These are phyloP conservation scores for Liriodendron chinense DNA, from an alignment of 164 flowering plant genomes.

Conservation along the genomic window DNA sequence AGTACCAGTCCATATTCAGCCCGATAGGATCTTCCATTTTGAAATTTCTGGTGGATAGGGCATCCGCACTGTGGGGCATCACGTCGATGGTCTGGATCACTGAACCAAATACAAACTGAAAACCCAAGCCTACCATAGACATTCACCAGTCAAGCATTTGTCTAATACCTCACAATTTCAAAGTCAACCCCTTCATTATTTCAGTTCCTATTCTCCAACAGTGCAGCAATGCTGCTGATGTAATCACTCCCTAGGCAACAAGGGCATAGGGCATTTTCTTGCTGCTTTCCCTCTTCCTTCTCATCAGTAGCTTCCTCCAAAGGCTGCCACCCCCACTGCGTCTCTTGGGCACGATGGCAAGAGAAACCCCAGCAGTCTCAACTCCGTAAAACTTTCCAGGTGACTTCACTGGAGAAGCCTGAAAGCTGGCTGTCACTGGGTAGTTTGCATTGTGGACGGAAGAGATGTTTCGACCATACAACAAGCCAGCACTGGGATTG, in stretches of 20 bases:
- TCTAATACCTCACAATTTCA: not conserved
- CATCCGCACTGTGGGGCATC: too few relatives aligned
- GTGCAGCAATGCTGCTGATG: not conserved
- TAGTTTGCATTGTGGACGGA: not conserved
- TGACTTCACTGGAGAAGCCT: conserved; percentile 15
- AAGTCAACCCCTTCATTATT: not conserved
- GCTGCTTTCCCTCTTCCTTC: conserved; percentile 53
- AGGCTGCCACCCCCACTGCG: conserved; percentile 46
- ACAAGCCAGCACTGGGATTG: conserved; percentile 8
- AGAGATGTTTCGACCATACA: conserved; percentile 12
- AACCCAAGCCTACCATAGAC: not conserved
- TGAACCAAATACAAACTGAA: not conserved
- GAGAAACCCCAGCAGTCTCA: conserved; percentile 18
- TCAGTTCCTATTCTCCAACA: not conserved
- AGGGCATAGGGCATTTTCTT: conserved; percentile 34
- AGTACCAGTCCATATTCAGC: too few relatives aligned
- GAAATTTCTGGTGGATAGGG: too few relatives aligned
- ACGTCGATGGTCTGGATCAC: too few relatives aligned
- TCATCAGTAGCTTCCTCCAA: conserved; percentile 54
- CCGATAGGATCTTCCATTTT: too few relatives aligned
- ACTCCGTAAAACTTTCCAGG: conserved; percentile 15
- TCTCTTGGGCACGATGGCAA: conserved; percentile 65
- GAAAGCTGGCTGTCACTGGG: not conserved
- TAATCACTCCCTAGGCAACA: conserved; percentile 2
- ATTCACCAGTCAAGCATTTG: too few relatives aligned